phyloP scores from a whole-genome alignment of 2,329 filamentous ascomycete genomes.

The Fusarium pseudoanthophilum region DNA sequence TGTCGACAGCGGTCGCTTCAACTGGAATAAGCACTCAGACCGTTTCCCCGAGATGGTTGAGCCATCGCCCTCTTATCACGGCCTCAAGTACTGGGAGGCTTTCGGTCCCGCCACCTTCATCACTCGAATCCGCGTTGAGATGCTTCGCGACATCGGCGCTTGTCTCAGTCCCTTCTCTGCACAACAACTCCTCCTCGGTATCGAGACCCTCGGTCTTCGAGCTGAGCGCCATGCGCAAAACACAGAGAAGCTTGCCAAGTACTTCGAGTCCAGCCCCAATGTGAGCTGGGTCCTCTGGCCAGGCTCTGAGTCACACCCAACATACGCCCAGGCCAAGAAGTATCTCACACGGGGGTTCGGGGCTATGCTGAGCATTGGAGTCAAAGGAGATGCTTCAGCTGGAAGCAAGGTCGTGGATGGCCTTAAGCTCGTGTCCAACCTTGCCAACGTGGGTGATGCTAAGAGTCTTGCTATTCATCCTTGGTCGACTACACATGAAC shows the following conservation, averaged over 20 bases:
- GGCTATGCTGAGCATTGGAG: constrained; percentile 91
- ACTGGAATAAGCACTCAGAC: constrained; percentile 86
- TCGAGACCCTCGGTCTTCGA: constrained; percentile 89
- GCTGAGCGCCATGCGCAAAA: constrained; percentile 89
- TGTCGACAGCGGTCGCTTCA: constrained; percentile 89
- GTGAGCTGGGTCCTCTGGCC: constrained; percentile 96
- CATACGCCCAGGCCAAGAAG: constrained; percentile 81
- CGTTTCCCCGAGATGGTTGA: constrained; percentile 95
- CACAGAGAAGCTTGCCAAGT: constrained; percentile 79
- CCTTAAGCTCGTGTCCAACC: constrained; percentile 94
- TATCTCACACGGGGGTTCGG: constrained; percentile 88
- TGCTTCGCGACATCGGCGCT: constrained; percentile 86
- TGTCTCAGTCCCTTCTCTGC: constrained; percentile 89
- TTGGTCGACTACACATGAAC: constrained; percentile 94
- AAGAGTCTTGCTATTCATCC: constrained; percentile 96
- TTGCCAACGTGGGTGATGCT: constrained; percentile 95
- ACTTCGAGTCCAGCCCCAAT: constrained; percentile 84
- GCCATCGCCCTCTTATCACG: constrained; percentile 89
- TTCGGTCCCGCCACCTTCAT: constrained; percentile 86
- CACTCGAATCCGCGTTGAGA: constrained; percentile 87
- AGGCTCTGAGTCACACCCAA: constrained; percentile 82
- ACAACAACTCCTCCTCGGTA: constrained; percentile 87
- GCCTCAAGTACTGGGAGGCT: constrained; percentile 92
- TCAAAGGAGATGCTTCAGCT: constrained; percentile 81
- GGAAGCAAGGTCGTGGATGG: constrained; percentile 90